Evolutionary conservation across 768 basidiomycete genomes (phyloP).

Genomic region (Boletus speciosus): DNA sequence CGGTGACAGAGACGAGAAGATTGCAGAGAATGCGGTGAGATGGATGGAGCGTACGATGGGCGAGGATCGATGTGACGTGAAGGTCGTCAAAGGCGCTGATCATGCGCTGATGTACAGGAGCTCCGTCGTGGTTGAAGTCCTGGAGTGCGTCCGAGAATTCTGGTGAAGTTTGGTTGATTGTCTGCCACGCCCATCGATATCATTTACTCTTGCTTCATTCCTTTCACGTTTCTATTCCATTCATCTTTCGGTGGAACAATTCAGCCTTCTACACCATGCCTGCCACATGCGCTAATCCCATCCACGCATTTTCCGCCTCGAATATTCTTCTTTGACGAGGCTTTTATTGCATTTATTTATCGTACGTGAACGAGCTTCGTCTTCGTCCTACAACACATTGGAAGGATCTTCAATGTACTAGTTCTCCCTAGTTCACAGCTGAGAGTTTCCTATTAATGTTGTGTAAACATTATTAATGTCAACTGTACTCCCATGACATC

Average conservation of each 20-base stretch:
- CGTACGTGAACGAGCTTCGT: conserved; percentile 16
- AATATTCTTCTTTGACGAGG: conserved; percentile 1
- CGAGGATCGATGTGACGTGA: conserved; percentile 67
- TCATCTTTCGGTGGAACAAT: conserved; percentile 17
- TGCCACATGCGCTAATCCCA: conserved; percentile 6
- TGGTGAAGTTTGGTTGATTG: conserved; percentile 36
- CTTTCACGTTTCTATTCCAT: conserved; percentile 7
- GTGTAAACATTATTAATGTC: conserved; percentile 32
- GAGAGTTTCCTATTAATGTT: conserved; percentile 31
- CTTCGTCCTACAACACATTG: conserved; percentile 17
- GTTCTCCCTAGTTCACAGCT: conserved; percentile 21
- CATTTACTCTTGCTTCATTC: conserved; percentile 17
- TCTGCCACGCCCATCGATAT: not conserved
- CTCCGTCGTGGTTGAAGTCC: conserved; percentile 78
- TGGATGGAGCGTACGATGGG: conserved; percentile 92
- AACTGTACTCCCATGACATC: conserved; percentile 19
- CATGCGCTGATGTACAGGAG: conserved; percentile 94
- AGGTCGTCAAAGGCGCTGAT: conserved; percentile 83
- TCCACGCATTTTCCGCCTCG: conserved; percentile 6
- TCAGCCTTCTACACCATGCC: not conserved
- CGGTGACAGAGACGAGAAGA: conserved; percentile 90
- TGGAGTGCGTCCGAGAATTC: conserved; percentile 63
- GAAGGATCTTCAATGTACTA: conserved; percentile 33
- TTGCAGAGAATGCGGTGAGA: conserved; percentile 83
- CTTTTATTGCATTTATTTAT: conserved; percentile 20